Conservation (phyloP, 2,329 filamentous ascomycete genomes). For the Phialemonium atrogriseum region DNA sequence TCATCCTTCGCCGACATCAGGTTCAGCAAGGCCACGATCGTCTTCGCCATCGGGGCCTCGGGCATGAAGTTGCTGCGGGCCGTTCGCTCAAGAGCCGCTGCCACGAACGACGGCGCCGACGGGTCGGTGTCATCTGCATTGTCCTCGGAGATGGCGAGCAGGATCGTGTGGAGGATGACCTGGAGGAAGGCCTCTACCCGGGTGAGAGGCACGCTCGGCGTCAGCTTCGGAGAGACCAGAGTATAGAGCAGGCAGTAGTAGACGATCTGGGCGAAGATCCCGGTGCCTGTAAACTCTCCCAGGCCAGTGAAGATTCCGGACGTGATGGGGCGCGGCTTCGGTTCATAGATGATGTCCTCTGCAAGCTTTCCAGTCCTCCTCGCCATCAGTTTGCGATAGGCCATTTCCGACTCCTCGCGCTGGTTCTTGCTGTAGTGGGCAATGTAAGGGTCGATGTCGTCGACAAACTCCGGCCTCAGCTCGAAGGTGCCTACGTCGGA, state of each 20-base stretch:
- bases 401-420: conserved; percentile 85
- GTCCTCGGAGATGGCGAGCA: conserved; percentile 83
- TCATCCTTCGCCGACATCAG: conserved; percentile 59
- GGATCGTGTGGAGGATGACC: conserved; percentile 77
- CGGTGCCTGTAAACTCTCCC: conserved; percentile 71
- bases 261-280: conserved; percentile 82
- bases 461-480: conserved; percentile 75
- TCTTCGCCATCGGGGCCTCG: conserved; percentile 47
- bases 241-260: conserved; percentile 83
- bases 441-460: conserved; percentile 89
- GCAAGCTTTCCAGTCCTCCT: conserved; percentile 75
- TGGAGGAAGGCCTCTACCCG: conserved; percentile 88
- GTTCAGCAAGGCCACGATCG: conserved; percentile 56
- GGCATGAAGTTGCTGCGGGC: conserved; percentile 54
- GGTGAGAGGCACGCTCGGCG: conserved; percentile 68
- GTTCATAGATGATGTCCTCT: conserved; percentile 86
- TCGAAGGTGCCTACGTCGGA: conserved; percentile 93
- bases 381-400: conserved; percentile 79
- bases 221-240: conserved; percentile 57
- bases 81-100: conserved; percentile 57
- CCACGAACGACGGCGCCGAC: conserved; percentile 58
- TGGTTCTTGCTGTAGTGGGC: conserved; percentile 97
- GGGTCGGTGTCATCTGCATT: conserved; percentile 47
- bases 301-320: conserved; percentile 72
- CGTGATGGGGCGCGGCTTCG: conserved; percentile 66